Base-by-base conservation (phyloP, 345 rosid genomes). In the Brassica nigra region DNA sequence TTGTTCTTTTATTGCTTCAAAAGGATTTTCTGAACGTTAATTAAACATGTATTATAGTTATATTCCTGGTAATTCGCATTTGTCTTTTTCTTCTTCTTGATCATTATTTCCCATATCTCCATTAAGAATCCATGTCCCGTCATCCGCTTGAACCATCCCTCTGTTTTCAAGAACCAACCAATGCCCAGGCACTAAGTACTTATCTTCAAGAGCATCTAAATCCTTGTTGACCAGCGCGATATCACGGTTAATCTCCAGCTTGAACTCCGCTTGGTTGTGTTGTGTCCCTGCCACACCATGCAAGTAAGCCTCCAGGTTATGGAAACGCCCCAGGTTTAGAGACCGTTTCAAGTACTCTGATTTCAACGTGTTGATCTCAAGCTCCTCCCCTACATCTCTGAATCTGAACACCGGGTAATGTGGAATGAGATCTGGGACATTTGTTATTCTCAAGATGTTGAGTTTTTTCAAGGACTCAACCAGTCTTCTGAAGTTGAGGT, bases 211-310 rank as follows among this genome's bases (percentile, higher is more conserved):
- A 57, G 77, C 81, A 75, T 85, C 79, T 62, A 80, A 44, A 1
- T 28, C 66, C 2, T 87, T 83, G 9, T 85, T 85, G 6, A 84
- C 14, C 16, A 85, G 63, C 0, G 83, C 72, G 8, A 84, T 68
- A 36, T 85, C 87, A 0, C 86, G 70, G 8, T 83, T 68, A 2
- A 78, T 70, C n/a, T 34, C 84, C 5, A 83, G 81, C 42, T 82
- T 81, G 42, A 84, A 85, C 5, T 36, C 86, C 0, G 65, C 59
- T 29, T 66, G 64, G 0, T 28, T 2, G 2, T 78, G 71, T 28
- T 78, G 81, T 0, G 75, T 80, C 9, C 86, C 87, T 1, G 86
- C 88, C 8, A 87, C 69, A 8, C 86, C 86, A 47, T 86, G 87
- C 52, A 87, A 66, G 75, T 87, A 82, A 12, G 74, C 76, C 52